A percentile compares a stretch with the other conserved stretches of the same genome.
These are phyloP conservation scores for Retiboletus flavoniger DNA, from an alignment of 1,284 basidiomycete species.

Conservation along the genomic window DNA sequence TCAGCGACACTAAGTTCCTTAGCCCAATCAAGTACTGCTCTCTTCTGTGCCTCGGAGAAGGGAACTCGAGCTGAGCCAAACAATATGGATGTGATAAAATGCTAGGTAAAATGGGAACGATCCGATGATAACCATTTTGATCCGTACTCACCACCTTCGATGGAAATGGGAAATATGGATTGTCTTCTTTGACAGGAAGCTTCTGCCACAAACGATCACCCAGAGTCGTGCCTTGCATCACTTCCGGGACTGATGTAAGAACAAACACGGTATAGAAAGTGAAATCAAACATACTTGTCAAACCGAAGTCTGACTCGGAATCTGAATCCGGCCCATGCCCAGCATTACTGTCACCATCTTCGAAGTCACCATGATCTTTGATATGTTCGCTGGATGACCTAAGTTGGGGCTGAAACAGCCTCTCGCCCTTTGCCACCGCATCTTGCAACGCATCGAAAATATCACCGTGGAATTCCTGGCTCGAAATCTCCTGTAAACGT, in stretches of 20 bases:
- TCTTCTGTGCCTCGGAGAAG: constrained; percentile 19
- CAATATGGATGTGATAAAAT: background rate
- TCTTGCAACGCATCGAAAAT: background rate
- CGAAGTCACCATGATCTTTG: background rate
- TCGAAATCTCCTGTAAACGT: background rate
- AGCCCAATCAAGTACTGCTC: constrained; percentile 32
- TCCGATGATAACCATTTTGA: background rate
- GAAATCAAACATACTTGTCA: background rate
- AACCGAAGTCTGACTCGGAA: background rate
- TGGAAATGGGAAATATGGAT: background rate
- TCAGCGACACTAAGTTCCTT: constrained; percentile 23
- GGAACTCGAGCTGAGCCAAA: background rate
- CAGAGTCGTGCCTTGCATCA: background rate
- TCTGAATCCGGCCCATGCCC: background rate
- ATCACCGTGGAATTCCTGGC: background rate
- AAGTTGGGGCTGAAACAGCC: background rate
- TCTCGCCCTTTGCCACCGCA: background rate
- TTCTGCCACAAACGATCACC: background rate
- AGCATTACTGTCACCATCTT: background rate
- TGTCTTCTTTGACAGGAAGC: background rate
- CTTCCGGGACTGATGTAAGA: background rate
- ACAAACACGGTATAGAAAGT: background rate
- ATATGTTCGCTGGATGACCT: background rate
- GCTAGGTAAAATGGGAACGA: background rate
- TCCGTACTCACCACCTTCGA: background rate